Evolutionary conservation across 1,284 basidiomycete species (phyloP), one percentile per base, ranked within the genome.

Genomic region (Calocybe gambosa): DNA sequence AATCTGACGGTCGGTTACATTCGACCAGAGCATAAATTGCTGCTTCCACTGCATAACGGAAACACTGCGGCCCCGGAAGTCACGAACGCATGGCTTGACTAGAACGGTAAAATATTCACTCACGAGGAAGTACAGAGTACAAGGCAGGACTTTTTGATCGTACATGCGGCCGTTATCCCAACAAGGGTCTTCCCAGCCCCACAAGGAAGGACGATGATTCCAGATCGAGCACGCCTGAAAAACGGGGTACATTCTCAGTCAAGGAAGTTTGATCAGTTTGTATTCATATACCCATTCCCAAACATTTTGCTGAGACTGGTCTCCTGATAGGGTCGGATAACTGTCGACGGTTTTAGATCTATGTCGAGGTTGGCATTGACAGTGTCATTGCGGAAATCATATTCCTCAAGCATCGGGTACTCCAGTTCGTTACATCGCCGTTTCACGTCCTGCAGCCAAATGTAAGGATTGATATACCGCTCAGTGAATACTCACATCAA

Each of bases 121-220:
- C 63, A 93, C 91, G 91, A 92, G 39, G 93, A 96, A 19, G 94
- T 97, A 67, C 95, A 98, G 39, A 99, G 73, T 21, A 99, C 93
- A n/a, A 99, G 77, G 59, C 93, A 95, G 25, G 93, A 96, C 73
- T 99, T 99, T 71, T 97, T 97, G 71, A 99, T 96, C 15, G 96
- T 99, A 61, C 94, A 98, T 9, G 96, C 96, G 2, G 96, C 96
- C 0, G 96, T 99, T 60, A 99, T 98, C 13, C 96, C 96, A 5
- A 99, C 96, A 3, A 99, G 78, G 8, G 96, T 99, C 73, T 99
- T 99, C 39, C 96, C 96, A 25, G 96, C 96, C 50, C 96, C 96
- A 62, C 96, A 99, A 33, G 96, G 96, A 25, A 99, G 73, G 3
- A 99, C 96, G 53, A 99, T 99, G 58, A 99, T 99, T 2, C 96